Conservation (phyloP, 495 filamentous ascomycete species). For the Penicillium antarcticum region DNA sequence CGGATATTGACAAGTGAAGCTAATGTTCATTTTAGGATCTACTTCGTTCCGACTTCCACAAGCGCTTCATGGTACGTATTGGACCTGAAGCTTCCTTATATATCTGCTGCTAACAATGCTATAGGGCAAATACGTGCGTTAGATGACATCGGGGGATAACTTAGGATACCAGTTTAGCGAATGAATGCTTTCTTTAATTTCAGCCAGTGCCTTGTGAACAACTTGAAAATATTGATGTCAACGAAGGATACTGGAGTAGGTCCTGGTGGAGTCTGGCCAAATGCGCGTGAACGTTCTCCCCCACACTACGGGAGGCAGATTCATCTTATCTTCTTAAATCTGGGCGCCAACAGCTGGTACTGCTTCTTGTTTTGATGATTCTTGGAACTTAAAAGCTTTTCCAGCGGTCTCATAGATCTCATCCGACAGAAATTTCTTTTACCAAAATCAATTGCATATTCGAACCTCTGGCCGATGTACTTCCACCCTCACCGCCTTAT, state of each 20-base stretch:
- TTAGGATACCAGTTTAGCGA: slow-evolving; percentile 1
- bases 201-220: background rate
- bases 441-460: too few relatives aligned
- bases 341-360: too few relatives aligned
- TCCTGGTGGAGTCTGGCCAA: too few relatives aligned
- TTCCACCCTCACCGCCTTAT: background rate
- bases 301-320: too few relatives aligned
- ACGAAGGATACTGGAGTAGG: background rate
- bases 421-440: too few relatives aligned
- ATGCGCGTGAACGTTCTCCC: too few relatives aligned
- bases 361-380: too few relatives aligned
- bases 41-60: slow-evolving; percentile 93
- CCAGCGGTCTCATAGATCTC: too few relatives aligned
- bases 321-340: too few relatives aligned
- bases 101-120: slow-evolving; percentile 28
- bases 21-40: slow-evolving; percentile 61
- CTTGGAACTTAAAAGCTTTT: too few relatives aligned
- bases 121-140: slow-evolving; percentile 69
- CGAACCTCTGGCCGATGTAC: too few relatives aligned
- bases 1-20: background rate
- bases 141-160: background rate
- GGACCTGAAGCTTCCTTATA: background rate
- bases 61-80: slow-evolving; percentile 83
- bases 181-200: slow-evolving; percentile 1
- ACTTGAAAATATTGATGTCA: background rate